These are phyloP conservation scores for Pseudocercospora ulei DNA, from an alignment of 2,329 filamentous ascomycete species.

Conservation along the genomic window DNA sequence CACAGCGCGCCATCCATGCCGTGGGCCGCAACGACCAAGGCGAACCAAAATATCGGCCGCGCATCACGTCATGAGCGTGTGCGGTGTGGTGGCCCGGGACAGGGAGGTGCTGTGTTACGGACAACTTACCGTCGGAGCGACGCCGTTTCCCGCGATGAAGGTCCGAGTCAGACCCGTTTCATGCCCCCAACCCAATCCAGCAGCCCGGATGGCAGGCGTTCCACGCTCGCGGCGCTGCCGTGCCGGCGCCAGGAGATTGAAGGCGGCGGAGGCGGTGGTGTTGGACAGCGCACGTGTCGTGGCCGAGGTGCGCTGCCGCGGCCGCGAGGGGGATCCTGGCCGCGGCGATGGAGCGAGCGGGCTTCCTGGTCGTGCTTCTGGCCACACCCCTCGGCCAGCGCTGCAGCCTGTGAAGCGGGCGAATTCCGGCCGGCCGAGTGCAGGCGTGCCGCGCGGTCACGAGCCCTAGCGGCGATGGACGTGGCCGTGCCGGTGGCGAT, in stretches of 20 bases:
- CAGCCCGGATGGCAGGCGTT: constrained; percentile 9
- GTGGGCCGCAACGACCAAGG: constrained; percentile 20
- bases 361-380: constrained; percentile 3
- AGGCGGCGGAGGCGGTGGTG: constrained; percentile 15
- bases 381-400: constrained; percentile 3
- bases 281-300: constrained; percentile 16
- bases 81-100: constrained; percentile 19
- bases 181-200: constrained; percentile 8
- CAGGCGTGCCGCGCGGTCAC: background rate
- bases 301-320: constrained; percentile 8
- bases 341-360: background rate
- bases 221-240: constrained; percentile 12
- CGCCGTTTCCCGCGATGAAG: constrained; percentile 11
- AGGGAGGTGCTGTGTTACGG: constrained; percentile 26
- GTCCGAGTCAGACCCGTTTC: constrained; percentile 15
- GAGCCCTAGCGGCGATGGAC: background rate
- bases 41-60: constrained; percentile 15
- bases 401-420: constrained; percentile 5
- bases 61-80: constrained; percentile 21
- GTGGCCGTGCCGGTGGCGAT: constrained; percentile 3
- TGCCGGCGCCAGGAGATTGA: constrained; percentile 10
- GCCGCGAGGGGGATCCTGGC: constrained; percentile 5
- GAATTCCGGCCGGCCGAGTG: constrained; percentile 5
- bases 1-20: constrained; percentile 19
- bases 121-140: constrained; percentile 18